These are phyloP conservation scores for Telopea speciosissima DNA, from an alignment of 177 flowering plant species.

Conservation along the genomic window DNA sequence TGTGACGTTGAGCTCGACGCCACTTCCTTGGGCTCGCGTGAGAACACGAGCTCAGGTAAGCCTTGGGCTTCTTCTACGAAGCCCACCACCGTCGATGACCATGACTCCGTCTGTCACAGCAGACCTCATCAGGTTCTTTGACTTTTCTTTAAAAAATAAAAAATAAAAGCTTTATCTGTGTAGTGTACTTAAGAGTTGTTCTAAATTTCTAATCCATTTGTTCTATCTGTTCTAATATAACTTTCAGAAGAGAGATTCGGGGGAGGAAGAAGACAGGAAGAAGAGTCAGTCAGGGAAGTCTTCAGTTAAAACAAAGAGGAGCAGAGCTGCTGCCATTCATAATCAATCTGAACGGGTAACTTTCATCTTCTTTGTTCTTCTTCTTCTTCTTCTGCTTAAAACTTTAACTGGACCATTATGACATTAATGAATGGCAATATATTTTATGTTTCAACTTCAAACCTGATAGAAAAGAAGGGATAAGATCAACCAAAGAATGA, in stretches of 20 bases:
- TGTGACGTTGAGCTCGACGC: conserved; percentile 25
- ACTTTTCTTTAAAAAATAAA: no score
- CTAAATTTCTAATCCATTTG: no score
- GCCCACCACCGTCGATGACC: conserved; percentile 40
- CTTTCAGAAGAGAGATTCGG: conserved; percentile 22
- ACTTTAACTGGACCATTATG: background rate
- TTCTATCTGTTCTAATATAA: background rate
- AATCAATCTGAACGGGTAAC: conserved; percentile 88
- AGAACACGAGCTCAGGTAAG: conserved; percentile 43
- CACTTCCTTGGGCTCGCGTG: conserved; percentile 45
- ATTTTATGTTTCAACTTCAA: background rate
- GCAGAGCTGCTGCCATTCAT: conserved; percentile 79
- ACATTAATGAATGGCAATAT: background rate
- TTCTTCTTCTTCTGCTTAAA: background rate
- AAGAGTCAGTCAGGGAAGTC: conserved; percentile 32
- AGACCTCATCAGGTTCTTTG: conserved; percentile 17
- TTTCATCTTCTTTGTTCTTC: background rate
- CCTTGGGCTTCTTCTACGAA: conserved; percentile 15
- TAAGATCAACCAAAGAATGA: conserved; percentile 81
- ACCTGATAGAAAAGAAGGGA: conserved; percentile 69
- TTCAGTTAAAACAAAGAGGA: conserved; percentile 53
- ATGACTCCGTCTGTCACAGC: conserved; percentile 59
- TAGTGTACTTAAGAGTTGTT: no score
- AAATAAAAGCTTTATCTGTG: no score
- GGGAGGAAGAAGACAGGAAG: conserved; percentile 29